Evolutionary conservation across 306 rosid species (phyloP).

Genomic region (Fragaria iinumae): DNA sequence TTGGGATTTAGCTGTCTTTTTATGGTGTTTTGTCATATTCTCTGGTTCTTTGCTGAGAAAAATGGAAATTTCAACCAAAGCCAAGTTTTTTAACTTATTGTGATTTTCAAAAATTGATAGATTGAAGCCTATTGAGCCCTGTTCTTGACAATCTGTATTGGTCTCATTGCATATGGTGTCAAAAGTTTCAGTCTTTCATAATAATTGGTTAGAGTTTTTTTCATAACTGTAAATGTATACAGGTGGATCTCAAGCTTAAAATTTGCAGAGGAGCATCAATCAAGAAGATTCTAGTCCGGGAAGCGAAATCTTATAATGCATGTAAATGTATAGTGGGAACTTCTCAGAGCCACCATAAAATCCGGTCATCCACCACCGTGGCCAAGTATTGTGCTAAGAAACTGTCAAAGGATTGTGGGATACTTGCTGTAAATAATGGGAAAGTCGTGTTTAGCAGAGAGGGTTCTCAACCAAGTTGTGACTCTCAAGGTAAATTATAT

Average conservation of each 20-base stretch:
- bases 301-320: slow-evolving; percentile 71
- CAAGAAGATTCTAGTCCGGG: slow-evolving; percentile 70
- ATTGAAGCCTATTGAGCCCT: not conserved
- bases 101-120: not conserved
- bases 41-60: slow-evolving; percentile 17
- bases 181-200: not conserved
- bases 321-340: slow-evolving; percentile 71
- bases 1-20: slow-evolving; percentile 7
- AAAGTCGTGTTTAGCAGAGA: slow-evolving; percentile 69
- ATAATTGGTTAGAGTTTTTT: not conserved
- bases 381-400: slow-evolving; percentile 93
- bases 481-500: slow-evolving; percentile 50
- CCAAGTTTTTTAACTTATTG: not conserved
- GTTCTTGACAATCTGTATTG: slow-evolving; percentile 2
- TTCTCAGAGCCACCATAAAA: slow-evolving; percentile 53
- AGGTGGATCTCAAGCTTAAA: slow-evolving; percentile 94
- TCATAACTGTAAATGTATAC: slow-evolving; percentile 9
- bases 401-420: slow-evolving; percentile 54
- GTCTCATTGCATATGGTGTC: not conserved
- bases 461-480: slow-evolving; percentile 27
- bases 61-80: slow-evolving; percentile 6
- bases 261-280: slow-evolving; percentile 76
- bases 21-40: slow-evolving; percentile 9
- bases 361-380: slow-evolving; percentile 64
- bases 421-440: slow-evolving; percentile 79